Conservation (phyloP, 2,329 filamentous ascomycete species). For the Endocalyx cinctus region DNA sequence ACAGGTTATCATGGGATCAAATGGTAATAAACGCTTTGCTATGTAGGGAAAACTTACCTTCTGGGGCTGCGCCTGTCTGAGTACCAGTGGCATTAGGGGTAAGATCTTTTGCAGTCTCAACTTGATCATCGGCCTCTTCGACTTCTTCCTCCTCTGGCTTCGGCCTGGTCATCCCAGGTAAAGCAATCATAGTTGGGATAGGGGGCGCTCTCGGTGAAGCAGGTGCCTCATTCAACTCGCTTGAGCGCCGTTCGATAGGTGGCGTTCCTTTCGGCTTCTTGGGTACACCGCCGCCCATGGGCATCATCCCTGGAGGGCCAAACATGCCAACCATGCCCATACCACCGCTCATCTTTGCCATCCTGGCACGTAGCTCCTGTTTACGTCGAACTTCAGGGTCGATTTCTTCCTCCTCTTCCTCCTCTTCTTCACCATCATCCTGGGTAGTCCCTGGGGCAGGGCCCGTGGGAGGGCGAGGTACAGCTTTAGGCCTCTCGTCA, state of each 20-base stretch:
- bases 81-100: slow-evolving; percentile 25
- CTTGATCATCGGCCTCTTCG: slow-evolving; percentile 47
- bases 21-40: slow-evolving; percentile 3
- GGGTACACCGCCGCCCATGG: slow-evolving; percentile 45
- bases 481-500: slow-evolving; percentile 51
- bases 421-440: slow-evolving; percentile 57
- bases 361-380: slow-evolving; percentile 85
- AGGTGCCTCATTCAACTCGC: slow-evolving; percentile 38
- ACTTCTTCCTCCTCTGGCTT: slow-evolving; percentile 40
- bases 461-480: slow-evolving; percentile 35
- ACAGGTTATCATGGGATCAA: slow-evolving; percentile 9
- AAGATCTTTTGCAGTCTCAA: slow-evolving; percentile 30
- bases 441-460: slow-evolving; percentile 35
- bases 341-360: slow-evolving; percentile 97
- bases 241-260: slow-evolving; percentile 34
- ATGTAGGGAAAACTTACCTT: slow-evolving; percentile 19
- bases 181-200: slow-evolving; percentile 55
- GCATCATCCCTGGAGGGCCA: slow-evolving; percentile 64
- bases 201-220: slow-evolving; percentile 46
- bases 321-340: slow-evolving; percentile 90
- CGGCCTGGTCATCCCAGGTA: slow-evolving; percentile 68
- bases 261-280: slow-evolving; percentile 53
- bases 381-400: slow-evolving; percentile 82
- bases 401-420: slow-evolving; percentile 78
- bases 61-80: slow-evolving; percentile 14